These are phyloP conservation scores for Carex arenaria DNA, from an alignment of 202 grass and related monocot genomes.

Conservation along the genomic window DNA sequence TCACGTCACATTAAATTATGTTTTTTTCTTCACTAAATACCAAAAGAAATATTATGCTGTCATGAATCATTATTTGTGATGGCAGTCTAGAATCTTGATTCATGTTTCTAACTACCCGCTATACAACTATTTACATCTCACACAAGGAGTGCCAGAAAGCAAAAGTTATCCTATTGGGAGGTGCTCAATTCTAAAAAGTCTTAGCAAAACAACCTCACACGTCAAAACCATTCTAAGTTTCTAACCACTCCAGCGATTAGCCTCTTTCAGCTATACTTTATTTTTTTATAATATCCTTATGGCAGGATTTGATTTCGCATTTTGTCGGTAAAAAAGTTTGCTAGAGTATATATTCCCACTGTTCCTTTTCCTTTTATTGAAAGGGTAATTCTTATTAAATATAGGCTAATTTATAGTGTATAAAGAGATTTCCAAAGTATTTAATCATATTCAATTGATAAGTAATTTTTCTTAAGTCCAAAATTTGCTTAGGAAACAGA, in stretches of 20 bases:
- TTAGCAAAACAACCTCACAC: not conserved
- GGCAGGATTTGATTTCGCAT: not conserved
- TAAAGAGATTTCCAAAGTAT: not conserved
- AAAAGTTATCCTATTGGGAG: not conserved
- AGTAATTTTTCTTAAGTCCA: too few species aligned
- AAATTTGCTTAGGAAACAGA: too few species aligned
- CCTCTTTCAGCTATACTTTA: not conserved
- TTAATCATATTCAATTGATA: too few species aligned
- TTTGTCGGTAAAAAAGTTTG: not conserved
- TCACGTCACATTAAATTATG: too few species aligned
- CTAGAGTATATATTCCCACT: too few species aligned
- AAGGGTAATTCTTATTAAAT: not conserved
- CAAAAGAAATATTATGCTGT: too few species aligned
- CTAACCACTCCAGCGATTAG: constrained; percentile 3
- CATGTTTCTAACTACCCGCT: not conserved
- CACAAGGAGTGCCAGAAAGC: not conserved
- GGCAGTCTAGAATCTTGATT: too few species aligned
- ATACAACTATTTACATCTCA: not conserved
- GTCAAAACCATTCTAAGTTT: not conserved
- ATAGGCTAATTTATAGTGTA: not conserved
- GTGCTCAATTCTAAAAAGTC: not conserved
- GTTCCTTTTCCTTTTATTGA: too few species aligned
- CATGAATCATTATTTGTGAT: too few species aligned
- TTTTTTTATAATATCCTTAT: not conserved
- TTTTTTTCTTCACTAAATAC: too few species aligned